These are phyloP conservation scores for Colletotrichum phormii DNA, from an alignment of 2,329 filamentous ascomycete species.

Conservation along the genomic window DNA sequence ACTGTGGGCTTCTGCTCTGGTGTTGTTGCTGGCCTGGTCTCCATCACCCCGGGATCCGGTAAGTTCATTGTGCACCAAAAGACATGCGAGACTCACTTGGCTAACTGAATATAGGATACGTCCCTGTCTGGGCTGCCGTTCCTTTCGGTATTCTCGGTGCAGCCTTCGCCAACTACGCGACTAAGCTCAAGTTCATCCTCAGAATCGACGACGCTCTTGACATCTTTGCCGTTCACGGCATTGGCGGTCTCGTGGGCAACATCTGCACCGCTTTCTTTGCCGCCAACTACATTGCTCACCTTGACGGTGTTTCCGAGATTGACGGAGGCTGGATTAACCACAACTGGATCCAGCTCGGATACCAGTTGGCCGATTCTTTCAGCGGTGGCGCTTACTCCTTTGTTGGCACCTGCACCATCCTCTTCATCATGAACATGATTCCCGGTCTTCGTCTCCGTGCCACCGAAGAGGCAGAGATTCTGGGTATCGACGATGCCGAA, in stretches of 20 bases:
- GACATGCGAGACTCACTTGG: neutral
- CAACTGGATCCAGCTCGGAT: conserved; percentile 85
- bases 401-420: conserved; percentile 79
- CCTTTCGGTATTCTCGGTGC: conserved; percentile 83
- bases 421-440: conserved; percentile 83
- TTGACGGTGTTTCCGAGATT: conserved; percentile 78
- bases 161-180: conserved; percentile 86
- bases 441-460: conserved; percentile 81
- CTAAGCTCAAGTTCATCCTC: conserved; percentile 88
- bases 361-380: conserved; percentile 86
- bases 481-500: conserved; percentile 90
- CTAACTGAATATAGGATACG: conserved; percentile 62
- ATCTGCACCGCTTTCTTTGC: conserved; percentile 86
- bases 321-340: conserved; percentile 84
- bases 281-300: conserved; percentile 83
- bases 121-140: conserved; percentile 86
- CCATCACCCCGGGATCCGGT: conserved; percentile 89
- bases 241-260: conserved; percentile 84
- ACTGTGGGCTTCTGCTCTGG: conserved; percentile 94
- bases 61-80: conserved; percentile 39
- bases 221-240: conserved; percentile 86
- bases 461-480: conserved; percentile 80
- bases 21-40: conserved; percentile 86
- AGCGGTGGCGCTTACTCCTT: conserved; percentile 84
- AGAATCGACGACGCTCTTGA: conserved; percentile 87